These are phyloP conservation scores for Scleroderma citrinum DNA, from an alignment of 768 basidiomycete genomes.

Conservation along the genomic window DNA sequence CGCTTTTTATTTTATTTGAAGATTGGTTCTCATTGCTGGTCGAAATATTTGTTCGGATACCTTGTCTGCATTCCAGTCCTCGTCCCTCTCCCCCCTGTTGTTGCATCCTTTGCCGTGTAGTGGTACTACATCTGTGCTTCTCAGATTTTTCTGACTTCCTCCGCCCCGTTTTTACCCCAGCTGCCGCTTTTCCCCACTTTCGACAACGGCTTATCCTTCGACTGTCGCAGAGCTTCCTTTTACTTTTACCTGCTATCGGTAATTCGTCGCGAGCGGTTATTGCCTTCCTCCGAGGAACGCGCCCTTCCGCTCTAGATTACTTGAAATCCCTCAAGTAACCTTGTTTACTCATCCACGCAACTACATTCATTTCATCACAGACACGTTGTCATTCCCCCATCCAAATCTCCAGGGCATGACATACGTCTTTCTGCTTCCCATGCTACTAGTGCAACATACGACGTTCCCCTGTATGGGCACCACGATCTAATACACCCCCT, in stretches of 20 bases:
- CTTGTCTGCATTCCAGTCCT: slow-evolving; percentile 20
- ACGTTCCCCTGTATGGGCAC: slow-evolving; percentile 4
- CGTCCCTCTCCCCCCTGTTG: slow-evolving; percentile 14
- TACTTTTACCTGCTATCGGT: slow-evolving; percentile 21
- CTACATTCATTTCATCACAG: slow-evolving; percentile 21
- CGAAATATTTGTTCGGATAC: slow-evolving; percentile 30
- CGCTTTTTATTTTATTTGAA: slow-evolving; percentile 30
- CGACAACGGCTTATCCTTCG: slow-evolving; percentile 12
- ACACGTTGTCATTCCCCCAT: slow-evolving; percentile 13
- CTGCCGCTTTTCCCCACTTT: slow-evolving; percentile 20
- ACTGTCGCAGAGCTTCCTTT: slow-evolving; percentile 21
- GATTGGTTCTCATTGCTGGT: slow-evolving; percentile 29
- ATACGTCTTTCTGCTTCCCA: slow-evolving; percentile 8
- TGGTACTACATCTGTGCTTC: slow-evolving; percentile 26
- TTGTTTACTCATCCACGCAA: slow-evolving; percentile 3
- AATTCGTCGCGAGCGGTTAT: slow-evolving; percentile 18
- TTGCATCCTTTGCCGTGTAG: slow-evolving; percentile 26
- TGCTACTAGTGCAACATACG: slow-evolving; percentile 12
- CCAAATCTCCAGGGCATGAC: slow-evolving; percentile 19
- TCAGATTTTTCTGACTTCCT: slow-evolving; percentile 28
- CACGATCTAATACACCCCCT: slow-evolving; percentile 7
- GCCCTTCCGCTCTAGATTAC: slow-evolving; percentile 11
- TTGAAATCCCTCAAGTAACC: slow-evolving; percentile 15
- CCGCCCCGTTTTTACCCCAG: slow-evolving; percentile 16
- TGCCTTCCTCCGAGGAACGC: slow-evolving; percentile 18